These are phyloP conservation scores for Cladochytrium replicatum DNA, from an alignment of 192 early-diverging fungal species.

Conservation along the genomic window DNA sequence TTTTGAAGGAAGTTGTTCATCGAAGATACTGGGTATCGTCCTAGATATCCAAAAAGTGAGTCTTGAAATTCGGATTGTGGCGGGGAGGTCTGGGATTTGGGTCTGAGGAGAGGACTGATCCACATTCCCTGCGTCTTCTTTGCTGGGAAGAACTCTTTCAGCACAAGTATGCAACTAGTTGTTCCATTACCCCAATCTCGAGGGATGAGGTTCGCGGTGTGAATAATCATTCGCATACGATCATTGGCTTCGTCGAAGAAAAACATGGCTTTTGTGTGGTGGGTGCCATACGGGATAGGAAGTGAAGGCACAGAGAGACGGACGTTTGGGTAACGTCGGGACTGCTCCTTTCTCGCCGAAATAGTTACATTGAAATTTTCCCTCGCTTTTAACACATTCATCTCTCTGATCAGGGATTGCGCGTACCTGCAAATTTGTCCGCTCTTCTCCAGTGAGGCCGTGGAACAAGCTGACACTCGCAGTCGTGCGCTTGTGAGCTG, in stretches of 20 bases:
- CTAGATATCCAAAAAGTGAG: too few species aligned
- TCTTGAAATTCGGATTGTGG: too few species aligned
- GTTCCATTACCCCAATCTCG: slow-evolving; percentile 47
- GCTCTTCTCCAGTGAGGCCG: slow-evolving; percentile 5
- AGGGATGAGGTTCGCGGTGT: slow-evolving; percentile 55
- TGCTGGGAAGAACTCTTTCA: too few species aligned
- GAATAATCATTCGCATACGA: slow-evolving; percentile 38
- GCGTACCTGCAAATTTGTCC: slow-evolving; percentile 2
- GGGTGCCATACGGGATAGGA: slow-evolving; percentile 33
- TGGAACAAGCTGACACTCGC: slow-evolving; percentile 17
- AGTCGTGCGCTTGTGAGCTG: slow-evolving; percentile 3
- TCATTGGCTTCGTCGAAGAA: slow-evolving; percentile 35
- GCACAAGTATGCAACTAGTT: neutral
- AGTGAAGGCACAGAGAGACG: slow-evolving; percentile 5
- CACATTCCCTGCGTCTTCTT: slow-evolving; percentile 53
- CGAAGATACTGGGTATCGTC: neutral
- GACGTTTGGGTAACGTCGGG: slow-evolving; percentile 8
- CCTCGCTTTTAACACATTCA: too few species aligned
- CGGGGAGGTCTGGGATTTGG: neutral
- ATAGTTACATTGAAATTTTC: neutral
- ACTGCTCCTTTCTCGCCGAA: neutral
- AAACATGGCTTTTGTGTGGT: slow-evolving; percentile 58
- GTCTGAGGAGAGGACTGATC: slow-evolving; percentile 18
- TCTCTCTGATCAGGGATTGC: too few species aligned
- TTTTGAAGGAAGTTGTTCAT: slow-evolving; percentile 13